Percentiles rank a stretch among this genome's conserved stretches.
Evolutionary conservation across 257 asterid genomes (phyloP).

Genomic region (Lithospermum erythrorhizon): DNA sequence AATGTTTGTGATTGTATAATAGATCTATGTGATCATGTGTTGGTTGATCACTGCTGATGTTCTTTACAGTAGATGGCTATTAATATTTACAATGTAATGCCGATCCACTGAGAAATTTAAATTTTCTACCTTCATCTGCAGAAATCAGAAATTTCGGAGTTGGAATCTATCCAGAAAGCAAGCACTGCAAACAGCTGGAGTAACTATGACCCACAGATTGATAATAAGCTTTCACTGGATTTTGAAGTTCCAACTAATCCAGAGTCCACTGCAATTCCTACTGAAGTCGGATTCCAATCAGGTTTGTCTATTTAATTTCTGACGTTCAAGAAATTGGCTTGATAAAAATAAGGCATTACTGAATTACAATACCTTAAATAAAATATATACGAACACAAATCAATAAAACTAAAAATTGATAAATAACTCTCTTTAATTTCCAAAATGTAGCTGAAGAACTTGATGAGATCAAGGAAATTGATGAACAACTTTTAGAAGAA

Average conservation of each 20-base stretch:
- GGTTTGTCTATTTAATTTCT: slow-evolving; percentile 10
- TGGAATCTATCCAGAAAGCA: slow-evolving; percentile 23
- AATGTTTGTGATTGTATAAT: too few relatives aligned
- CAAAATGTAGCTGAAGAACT: slow-evolving; percentile 40
- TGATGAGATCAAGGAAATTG: slow-evolving; percentile 59
- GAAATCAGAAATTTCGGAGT: slow-evolving; percentile 25
- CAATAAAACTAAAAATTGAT: neutral
- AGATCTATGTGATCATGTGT: too few relatives aligned
- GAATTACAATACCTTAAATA: slow-evolving; percentile 8
- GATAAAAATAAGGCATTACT: slow-evolving; percentile 7
- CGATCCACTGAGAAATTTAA: slow-evolving; percentile 10
- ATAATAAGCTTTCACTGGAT: slow-evolving; percentile 19
- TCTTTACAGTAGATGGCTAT: too few relatives aligned
- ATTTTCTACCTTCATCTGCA: slow-evolving; percentile 19
- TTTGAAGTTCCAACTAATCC: slow-evolving; percentile 41
- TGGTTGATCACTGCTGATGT: too few relatives aligned
- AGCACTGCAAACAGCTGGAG: slow-evolving; percentile 18
- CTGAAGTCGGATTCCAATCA: slow-evolving; percentile 24
- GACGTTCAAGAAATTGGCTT: neutral
- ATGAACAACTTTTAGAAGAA: slow-evolving; percentile 57
- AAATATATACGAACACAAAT: neutral
- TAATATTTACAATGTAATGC: neutral
- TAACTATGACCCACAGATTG: slow-evolving; percentile 33
- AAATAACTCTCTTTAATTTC: slow-evolving; percentile 18
- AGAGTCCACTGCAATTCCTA: slow-evolving; percentile 27